Evolutionary conservation across 139 green algal species (phyloP).

Genomic region (Chlorella sorokiniana): DNA sequence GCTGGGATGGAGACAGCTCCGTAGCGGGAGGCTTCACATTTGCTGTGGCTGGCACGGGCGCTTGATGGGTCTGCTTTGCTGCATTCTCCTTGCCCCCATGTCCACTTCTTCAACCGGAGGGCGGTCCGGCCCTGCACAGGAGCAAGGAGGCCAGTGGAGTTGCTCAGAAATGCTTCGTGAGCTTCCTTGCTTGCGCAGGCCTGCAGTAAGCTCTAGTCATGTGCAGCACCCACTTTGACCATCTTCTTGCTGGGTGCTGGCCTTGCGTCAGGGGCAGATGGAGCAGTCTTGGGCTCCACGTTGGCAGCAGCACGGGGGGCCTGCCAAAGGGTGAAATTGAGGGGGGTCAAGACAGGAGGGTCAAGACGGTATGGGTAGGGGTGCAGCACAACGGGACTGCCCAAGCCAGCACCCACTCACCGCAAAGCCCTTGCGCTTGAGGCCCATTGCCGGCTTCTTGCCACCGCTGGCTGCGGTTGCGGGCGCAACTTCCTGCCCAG

Average conservation of each 20-base stretch:
- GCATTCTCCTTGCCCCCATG: too few relatives aligned
- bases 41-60: background rate
- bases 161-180: background rate
- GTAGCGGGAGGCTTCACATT: too few relatives aligned
- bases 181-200: background rate
- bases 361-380: background rate
- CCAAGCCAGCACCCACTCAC: background rate
- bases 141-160: too few relatives aligned
- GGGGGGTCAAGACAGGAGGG: background rate
- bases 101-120: too few relatives aligned
- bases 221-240: background rate
- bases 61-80: too few relatives aligned
- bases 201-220: background rate
- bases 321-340: background rate
- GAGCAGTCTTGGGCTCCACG: background rate
- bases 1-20: too few relatives aligned
- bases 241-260: background rate
- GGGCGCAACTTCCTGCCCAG: background rate
- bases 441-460: background rate
- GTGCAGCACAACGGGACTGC: background rate
- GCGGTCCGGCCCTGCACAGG: too few relatives aligned
- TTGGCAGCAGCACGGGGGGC: background rate
- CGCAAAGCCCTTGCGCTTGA: constrained; percentile 4
- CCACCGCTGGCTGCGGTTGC: background rate
- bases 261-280: background rate